Evolutionary conservation across 805 yeast species (phyloP).

Genomic region (Yamadazyma scolyti): DNA sequence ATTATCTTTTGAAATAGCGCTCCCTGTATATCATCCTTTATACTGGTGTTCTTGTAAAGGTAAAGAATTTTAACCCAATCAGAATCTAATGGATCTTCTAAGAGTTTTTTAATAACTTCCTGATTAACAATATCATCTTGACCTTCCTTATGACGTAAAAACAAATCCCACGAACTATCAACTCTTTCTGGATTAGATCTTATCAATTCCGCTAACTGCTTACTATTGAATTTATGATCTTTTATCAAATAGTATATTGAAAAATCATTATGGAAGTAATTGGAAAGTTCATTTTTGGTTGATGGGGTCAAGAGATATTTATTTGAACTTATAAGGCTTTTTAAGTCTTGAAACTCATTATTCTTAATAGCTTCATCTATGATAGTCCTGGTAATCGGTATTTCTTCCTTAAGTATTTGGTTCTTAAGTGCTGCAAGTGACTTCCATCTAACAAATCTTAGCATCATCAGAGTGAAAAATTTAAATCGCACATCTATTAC

Average conservation of each 20-base stretch:
- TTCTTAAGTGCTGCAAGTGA: constrained; percentile 8
- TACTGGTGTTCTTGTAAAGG: constrained; percentile 5
- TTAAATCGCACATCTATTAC: not conserved
- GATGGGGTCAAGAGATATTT: constrained; percentile 7
- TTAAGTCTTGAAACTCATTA: constrained; percentile 11
- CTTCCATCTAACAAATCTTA: constrained; percentile 9
- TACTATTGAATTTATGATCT: constrained; percentile 11
- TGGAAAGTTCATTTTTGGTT: constrained; percentile 13
- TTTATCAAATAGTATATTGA: constrained; percentile 25
- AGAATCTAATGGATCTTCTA: constrained; percentile 4
- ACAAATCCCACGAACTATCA: constrained; percentile 45
- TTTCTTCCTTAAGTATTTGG: constrained; percentile 5
- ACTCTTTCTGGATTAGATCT: constrained; percentile 53
- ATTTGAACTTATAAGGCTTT: constrained; percentile 9
- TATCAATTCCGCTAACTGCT: constrained; percentile 23
- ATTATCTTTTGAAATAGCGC: constrained; percentile 7
- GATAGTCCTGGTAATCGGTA: constrained; percentile 5
- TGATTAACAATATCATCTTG: constrained; percentile 1
- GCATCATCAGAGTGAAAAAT: constrained; percentile 4
- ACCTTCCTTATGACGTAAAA: constrained; percentile 20
- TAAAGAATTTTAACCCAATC: constrained; percentile 10
- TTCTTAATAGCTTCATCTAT: constrained; percentile 9
- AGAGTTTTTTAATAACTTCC: constrained; percentile 5
- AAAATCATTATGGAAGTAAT: constrained; percentile 20
- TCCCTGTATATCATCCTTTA: not conserved